Evolutionary conservation across 176 grass and related monocot genomes (phyloP).

Genomic region (Triticum turgidum): DNA sequence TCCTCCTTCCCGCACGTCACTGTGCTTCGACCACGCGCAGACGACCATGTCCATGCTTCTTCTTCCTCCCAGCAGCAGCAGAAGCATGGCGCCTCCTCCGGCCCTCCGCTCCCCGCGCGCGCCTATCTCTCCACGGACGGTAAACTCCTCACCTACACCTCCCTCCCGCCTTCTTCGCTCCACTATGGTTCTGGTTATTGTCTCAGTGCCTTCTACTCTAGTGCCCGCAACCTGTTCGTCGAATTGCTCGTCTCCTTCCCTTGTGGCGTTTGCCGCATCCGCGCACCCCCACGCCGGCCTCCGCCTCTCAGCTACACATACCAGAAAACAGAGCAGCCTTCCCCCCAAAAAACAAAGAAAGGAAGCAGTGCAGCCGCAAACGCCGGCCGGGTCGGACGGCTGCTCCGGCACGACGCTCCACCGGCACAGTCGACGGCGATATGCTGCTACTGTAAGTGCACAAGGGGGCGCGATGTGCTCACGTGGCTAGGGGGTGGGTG

Average conservation of each 20-base stretch:
- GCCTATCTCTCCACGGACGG: neutral
- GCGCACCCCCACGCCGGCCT: neutral
- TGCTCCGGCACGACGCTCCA: neutral
- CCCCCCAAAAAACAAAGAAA: too few species aligned
- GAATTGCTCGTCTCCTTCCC: conserved; percentile 3
- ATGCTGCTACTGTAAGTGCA: neutral
- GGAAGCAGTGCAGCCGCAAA: too few species aligned
- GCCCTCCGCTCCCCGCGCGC: neutral
- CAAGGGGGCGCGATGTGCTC: neutral
- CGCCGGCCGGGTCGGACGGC: neutral
- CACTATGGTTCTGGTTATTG: neutral
- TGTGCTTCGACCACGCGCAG: neutral
- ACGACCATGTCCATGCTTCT: neutral
- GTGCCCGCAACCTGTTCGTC: conserved; percentile 13
- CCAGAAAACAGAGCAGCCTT: too few species aligned
- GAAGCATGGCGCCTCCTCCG: too few species aligned
- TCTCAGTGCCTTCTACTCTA: neutral
- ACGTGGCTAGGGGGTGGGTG: neutral
- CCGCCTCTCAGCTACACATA: too few species aligned
- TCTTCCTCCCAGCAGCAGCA: neutral
- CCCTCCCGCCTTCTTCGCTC: neutral
- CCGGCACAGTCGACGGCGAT: neutral
- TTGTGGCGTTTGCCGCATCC: neutral
- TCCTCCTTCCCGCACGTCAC: neutral
- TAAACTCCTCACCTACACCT: neutral